Base-by-base conservation (phyloP, 2,329 filamentous ascomycete genomes). In the Cordyceps cateniannulata region DNA sequence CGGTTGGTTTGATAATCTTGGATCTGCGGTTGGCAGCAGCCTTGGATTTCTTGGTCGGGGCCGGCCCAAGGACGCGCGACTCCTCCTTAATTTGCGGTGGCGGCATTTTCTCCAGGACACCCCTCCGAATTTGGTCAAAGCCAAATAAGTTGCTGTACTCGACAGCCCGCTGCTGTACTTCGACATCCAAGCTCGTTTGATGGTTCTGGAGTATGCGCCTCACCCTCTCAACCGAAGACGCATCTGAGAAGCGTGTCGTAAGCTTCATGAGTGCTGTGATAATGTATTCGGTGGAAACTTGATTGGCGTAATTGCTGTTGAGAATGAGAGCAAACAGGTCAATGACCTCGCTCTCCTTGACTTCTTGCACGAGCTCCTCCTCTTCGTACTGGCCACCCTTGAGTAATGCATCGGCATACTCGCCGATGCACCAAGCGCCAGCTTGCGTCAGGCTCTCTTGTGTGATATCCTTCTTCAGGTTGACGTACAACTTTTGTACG, bases 41-140 rank as follows among this genome's bases (percentile, higher is more conserved):
- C 72, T 84, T 87, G 65, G 82, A 80, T 68, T 88, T 84, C 73
- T 86, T 87, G 35, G 73, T 70, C 1, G 85, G 80, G 1, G 91
- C 87, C 69, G 93, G 89, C 48, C 93, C 93, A 20, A 99, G 80
- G 3, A 97, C 93, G 63, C 93, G 84, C 59, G 95, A 93, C 72
- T 96, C 91, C 72, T 99, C 95, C 66, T 93, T 91, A 69, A 99
- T 98, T 73, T 98, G 93, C 9, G 95, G 95, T 1, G 95, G 85
- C 8, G 95, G 95, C 96, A 99, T 99, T 73, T 95, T 96, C 76
- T 99, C 95, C 12, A 99, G 79, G 3, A 99, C 95, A 62, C 95
- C 95, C 62, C 84, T 85, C 59, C 93, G 87, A 61, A 99, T 90
- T 63, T 91, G 81, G 67, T 99, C 93, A 69, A 91, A 91, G 0